These are phyloP conservation scores for Daldinia decipiens DNA, from an alignment of 495 filamentous ascomycete species.

Conservation along the genomic window DNA sequence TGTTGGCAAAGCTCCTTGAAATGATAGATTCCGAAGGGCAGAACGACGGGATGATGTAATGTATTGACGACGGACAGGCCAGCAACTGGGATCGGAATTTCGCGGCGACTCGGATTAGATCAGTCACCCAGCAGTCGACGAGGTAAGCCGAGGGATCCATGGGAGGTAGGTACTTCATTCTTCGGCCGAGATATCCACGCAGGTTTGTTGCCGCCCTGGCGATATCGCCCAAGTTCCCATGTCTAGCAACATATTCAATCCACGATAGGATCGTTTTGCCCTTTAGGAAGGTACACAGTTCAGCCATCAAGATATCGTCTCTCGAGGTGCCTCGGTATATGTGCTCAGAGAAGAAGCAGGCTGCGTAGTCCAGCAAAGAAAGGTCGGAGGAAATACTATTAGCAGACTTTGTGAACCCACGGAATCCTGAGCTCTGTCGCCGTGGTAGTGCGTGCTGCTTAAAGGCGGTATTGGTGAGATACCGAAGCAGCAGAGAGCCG, in stretches of 20 bases:
- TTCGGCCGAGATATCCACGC: conserved; percentile 40
- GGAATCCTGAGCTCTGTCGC: conserved; percentile 1
- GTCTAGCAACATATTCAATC: conserved; percentile 47
- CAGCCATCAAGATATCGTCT: conserved; percentile 29
- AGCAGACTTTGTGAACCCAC: background rate
- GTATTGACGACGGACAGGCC: conserved; percentile 48
- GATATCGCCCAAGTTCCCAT: conserved; percentile 31
- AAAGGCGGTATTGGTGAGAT: conserved; percentile 31
- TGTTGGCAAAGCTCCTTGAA: conserved; percentile 19
- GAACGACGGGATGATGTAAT: conserved; percentile 48
- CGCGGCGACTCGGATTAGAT: conserved; percentile 49
- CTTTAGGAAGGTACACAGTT: conserved; percentile 38
- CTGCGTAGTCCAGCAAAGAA: conserved; percentile 34
- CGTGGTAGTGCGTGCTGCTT: conserved; percentile 16
- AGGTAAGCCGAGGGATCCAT: conserved; percentile 38
- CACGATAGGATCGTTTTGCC: conserved; percentile 41
- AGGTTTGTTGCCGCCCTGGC: conserved; percentile 44
- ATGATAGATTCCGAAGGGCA: conserved; percentile 48
- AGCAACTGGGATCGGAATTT: conserved; percentile 48
- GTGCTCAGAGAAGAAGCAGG: conserved; percentile 46
- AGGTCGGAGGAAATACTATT: background rate
- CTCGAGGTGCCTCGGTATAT: conserved; percentile 32
- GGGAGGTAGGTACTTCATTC: conserved; percentile 41
- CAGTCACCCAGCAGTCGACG: conserved; percentile 43
- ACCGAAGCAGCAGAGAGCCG: conserved; percentile 34